These are phyloP conservation scores for Pseudogymnoascus sp. DNA, from an alignment of 2,329 filamentous ascomycete species.

Conservation along the genomic window DNA sequence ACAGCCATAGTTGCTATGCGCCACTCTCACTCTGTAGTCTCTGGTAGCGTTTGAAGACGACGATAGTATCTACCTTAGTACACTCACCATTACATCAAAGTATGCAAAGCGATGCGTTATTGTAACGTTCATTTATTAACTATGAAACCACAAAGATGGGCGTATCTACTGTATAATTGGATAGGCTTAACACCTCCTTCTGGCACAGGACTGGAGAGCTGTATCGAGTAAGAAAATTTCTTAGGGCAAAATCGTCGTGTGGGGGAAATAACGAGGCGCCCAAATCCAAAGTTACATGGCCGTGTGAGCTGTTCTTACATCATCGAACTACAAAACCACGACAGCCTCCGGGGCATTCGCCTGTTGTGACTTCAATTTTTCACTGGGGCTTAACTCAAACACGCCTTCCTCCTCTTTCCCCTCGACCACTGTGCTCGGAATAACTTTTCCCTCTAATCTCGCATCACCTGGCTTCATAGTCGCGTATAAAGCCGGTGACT, in stretches of 20 bases:
- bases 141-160: neutral
- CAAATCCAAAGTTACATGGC: neutral
- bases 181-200: neutral
- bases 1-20: no score
- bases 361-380: conserved; percentile 18
- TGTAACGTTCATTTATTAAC: neutral
- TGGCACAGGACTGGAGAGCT: neutral
- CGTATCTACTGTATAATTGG: neutral
- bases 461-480: conserved; percentile 22
- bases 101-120: neutral
- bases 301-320: neutral
- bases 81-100: neutral
- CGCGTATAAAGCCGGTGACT: conserved; percentile 19
- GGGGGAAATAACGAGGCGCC: neutral
- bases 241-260: neutral
- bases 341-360: neutral
- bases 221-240: neutral
- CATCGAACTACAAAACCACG: neutral
- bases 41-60: neutral
- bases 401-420: conserved; percentile 18
- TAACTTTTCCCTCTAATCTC: conserved; percentile 24
- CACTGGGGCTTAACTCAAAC: conserved; percentile 25
- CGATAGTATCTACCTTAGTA: neutral
- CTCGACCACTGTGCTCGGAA: conserved; percentile 11
- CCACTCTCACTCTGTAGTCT: no score